Percentiles rank a stretch among this genome's conserved stretches.
phyloP scores from a whole-genome alignment of 441 rosid genomes.

The Eutrema salsugineum region DNA sequence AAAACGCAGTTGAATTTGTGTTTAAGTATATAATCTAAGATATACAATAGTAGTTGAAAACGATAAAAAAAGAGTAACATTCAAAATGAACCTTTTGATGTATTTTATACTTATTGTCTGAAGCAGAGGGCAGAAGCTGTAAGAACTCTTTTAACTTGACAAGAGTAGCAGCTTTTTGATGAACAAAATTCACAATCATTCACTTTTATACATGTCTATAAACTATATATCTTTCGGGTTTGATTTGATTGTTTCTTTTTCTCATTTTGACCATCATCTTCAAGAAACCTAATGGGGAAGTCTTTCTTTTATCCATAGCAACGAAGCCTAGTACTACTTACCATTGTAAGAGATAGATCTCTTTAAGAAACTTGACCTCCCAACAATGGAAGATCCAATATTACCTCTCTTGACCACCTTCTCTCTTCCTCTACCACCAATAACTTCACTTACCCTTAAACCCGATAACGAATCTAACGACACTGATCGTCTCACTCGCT shows the following conservation, averaged over 20 bases:
- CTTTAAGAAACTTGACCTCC: slow-evolving; percentile 32
- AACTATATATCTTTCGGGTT: neutral
- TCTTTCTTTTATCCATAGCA: neutral
- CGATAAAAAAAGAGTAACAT: neutral
- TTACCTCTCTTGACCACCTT: slow-evolving; percentile 9
- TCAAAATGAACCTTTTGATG: neutral
- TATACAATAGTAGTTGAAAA: neutral
- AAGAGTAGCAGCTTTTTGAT: slow-evolving; percentile 7
- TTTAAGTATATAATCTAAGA: neutral
- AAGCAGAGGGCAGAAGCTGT: neutral
- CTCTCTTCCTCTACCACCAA: slow-evolving; percentile 24
- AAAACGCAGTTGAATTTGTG: neutral
- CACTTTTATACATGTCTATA: slow-evolving; percentile 2
- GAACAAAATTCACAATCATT: neutral
- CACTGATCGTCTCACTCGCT: slow-evolving; percentile 29
- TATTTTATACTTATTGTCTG: neutral
- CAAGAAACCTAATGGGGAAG: neutral
- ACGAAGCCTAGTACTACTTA: neutral
- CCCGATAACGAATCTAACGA: slow-evolving; percentile 23
- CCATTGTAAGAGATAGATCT: slow-evolving; percentile 30
- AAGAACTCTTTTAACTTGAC: slow-evolving; percentile 4
- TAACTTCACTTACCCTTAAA: slow-evolving; percentile 17
- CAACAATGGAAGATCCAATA: slow-evolving; percentile 23
- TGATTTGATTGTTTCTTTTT: neutral
- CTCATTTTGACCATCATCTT: neutral